These are phyloP conservation scores for Claviceps monticola DNA, from an alignment of 2,329 filamentous ascomycete species.

Conservation along the genomic window DNA sequence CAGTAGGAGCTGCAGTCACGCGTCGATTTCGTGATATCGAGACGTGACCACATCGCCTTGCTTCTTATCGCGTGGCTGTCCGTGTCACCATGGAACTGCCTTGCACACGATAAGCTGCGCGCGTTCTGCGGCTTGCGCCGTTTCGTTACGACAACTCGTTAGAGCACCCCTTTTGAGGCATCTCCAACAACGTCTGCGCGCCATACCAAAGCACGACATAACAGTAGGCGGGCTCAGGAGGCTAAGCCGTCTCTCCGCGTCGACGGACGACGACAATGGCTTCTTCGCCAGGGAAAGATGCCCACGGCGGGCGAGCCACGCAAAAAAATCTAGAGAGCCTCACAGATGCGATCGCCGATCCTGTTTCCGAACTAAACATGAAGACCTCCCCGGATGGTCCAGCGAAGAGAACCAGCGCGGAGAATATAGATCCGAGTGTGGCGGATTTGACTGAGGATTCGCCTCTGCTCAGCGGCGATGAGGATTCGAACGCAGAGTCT, in stretches of 20 bases:
- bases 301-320: not conserved
- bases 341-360: not conserved
- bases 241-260: too few species aligned
- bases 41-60: not conserved
- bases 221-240: too few species aligned
- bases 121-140: not conserved
- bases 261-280: not conserved
- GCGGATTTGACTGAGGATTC: slow-evolving; percentile 15
- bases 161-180: not conserved
- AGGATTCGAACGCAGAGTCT: not conserved
- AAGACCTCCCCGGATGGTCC: not conserved
- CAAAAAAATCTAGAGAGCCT: not conserved
- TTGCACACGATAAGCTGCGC: not conserved
- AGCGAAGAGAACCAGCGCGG: not conserved
- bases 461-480: slow-evolving; percentile 14
- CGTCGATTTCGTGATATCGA: not conserved
- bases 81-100: not conserved
- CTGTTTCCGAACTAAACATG: not conserved
- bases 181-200: not conserved
- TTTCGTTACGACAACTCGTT: not conserved
- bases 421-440: not conserved
- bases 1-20: not conserved
- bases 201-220: too few species aligned
- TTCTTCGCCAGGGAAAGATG: not conserved
- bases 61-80: not conserved